Conservation (phyloP, 768 basidiomycete species). For the Boletellus sp. region DNA sequence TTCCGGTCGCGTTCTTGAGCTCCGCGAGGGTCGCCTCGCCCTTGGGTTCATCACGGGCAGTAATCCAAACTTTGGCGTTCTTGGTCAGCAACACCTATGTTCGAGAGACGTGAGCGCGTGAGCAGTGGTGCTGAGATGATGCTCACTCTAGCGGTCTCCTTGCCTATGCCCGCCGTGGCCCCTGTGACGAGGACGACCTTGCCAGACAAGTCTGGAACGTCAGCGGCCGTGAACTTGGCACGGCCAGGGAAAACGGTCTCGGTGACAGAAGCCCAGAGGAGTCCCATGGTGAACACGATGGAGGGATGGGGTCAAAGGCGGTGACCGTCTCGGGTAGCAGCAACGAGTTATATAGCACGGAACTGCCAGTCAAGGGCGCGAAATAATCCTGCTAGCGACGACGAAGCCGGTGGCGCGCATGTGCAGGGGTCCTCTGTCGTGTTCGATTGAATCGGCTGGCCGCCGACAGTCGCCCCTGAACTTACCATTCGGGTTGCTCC, state of each 20-base stretch:
- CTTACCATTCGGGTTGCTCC: too few species aligned
- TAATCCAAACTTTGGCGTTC: conserved; percentile 30
- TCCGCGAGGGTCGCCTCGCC: conserved; percentile 16
- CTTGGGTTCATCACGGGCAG: conserved; percentile 18
- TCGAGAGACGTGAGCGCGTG: too few species aligned
- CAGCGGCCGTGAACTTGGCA: conserved; percentile 17
- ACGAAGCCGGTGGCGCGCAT: too few species aligned
- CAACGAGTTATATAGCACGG: too few species aligned
- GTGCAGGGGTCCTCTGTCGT: too few species aligned
- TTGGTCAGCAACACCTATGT: conserved; percentile 27
- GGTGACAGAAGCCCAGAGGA: not conserved
- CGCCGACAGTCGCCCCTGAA: too few species aligned
- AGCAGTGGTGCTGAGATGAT: too few species aligned
- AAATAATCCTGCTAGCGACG: too few species aligned
- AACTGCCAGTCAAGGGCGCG: too few species aligned
- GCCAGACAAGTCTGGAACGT: conserved; percentile 36
- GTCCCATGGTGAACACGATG: conserved; percentile 6
- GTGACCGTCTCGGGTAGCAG: too few species aligned
- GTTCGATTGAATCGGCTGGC: too few species aligned
- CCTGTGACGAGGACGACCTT: conserved; percentile 44
- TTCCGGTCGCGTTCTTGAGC: conserved; percentile 22
- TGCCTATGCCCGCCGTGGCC: conserved; percentile 48
- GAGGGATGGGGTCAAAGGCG: too few species aligned
- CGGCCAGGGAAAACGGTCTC: conserved; percentile 21
- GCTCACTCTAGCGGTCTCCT: conserved; percentile 39